Percentiles rank a stretch among this genome's conserved stretches.
Evolutionary conservation across 768 basidiomycete species (phyloP).

Genomic region (Rhodotorula taiwanensis): DNA sequence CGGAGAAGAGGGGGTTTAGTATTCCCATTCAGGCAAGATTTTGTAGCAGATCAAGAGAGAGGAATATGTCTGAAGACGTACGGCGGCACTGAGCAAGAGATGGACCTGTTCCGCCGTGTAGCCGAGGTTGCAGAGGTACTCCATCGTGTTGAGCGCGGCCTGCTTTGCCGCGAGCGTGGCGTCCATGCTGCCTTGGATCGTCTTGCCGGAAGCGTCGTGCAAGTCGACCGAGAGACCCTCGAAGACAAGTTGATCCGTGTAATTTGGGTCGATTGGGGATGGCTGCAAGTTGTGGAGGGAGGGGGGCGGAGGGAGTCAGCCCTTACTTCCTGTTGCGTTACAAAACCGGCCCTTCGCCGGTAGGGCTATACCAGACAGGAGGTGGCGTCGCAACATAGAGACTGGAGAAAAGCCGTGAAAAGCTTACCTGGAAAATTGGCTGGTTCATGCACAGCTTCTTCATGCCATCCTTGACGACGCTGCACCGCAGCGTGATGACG

Average conservation of each 20-base stretch:
- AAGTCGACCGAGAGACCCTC: conserved; percentile 62
- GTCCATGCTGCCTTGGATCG: conserved; percentile 71
- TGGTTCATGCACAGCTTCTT: conserved; percentile 67
- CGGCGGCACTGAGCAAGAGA: conserved; percentile 60
- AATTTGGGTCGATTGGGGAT: conserved; percentile 66
- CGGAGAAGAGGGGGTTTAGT: neutral
- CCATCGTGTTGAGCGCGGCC: conserved; percentile 67
- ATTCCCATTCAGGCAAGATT: too few relatives aligned
- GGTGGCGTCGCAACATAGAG: too few relatives aligned
- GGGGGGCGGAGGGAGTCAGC: neutral
- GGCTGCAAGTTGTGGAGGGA: too few relatives aligned
- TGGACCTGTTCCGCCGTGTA: conserved; percentile 76
- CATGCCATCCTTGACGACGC: conserved; percentile 66
- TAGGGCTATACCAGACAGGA: too few relatives aligned
- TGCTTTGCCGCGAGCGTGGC: conserved; percentile 70
- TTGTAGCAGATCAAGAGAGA: too few relatives aligned
- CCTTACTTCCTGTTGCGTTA: too few relatives aligned
- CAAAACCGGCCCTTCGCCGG: too few relatives aligned
- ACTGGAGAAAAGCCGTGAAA: neutral
- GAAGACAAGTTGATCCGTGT: conserved; percentile 68
- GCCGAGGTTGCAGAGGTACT: conserved; percentile 61
- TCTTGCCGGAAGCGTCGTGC: conserved; percentile 57
- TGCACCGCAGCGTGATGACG: conserved; percentile 63
- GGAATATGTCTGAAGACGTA: neutral
- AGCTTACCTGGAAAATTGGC: conserved; percentile 62